Evolutionary conservation across 768 basidiomycete genomes (phyloP).

Genomic region (Lentinus tigrinus): DNA sequence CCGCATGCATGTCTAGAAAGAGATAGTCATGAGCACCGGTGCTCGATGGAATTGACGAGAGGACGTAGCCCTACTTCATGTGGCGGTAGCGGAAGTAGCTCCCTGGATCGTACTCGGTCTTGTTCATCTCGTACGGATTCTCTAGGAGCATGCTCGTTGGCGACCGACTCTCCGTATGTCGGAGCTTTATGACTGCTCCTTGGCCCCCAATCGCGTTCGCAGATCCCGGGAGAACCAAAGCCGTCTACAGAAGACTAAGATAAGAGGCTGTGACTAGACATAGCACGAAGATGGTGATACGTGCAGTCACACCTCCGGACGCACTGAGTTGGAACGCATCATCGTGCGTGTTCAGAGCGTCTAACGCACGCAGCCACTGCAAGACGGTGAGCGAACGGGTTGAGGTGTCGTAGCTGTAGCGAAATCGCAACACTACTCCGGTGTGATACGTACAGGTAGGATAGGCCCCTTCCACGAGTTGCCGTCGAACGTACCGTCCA

Average conservation of each 20-base stretch:
- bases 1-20: constrained; percentile 29
- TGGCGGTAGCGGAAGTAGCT: constrained; percentile 66
- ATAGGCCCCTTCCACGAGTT: constrained; percentile 42
- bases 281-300: background rate
- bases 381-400: constrained; percentile 13
- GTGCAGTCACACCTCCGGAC: constrained; percentile 69
- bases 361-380: constrained; percentile 67
- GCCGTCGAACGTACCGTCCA: constrained; percentile 37
- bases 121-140: constrained; percentile 63
- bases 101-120: constrained; percentile 43
- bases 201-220: constrained; percentile 58
- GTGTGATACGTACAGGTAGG: constrained; percentile 17
- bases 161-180: constrained; percentile 67
- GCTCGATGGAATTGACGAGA: background rate
- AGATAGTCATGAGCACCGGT: no score
- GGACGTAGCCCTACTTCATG: constrained; percentile 58
- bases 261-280: background rate
- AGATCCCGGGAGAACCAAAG: constrained; percentile 75
- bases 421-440: no score
- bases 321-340: constrained; percentile 69
- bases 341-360: constrained; percentile 82
- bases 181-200: constrained; percentile 76
- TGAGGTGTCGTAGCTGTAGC: no score
- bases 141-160: constrained; percentile 76
- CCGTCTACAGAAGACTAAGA: constrained; percentile 33